Percentiles rank a stretch among this genome's conserved stretches.
phyloP scores from a whole-genome alignment of 345 rosid genomes.

The Ceriops decandra region DNA sequence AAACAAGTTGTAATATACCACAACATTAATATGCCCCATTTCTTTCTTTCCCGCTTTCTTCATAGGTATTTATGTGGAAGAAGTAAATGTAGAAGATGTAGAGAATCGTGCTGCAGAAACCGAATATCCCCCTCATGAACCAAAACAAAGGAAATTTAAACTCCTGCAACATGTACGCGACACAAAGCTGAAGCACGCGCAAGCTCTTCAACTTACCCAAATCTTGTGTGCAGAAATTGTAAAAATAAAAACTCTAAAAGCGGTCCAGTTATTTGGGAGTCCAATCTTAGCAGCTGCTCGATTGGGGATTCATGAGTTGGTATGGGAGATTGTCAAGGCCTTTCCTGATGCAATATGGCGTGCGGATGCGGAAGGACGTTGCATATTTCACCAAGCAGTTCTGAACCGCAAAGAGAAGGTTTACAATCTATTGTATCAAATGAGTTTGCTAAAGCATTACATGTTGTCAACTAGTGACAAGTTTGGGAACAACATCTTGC shows the following conservation, averaged over 20 bases:
- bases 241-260: background rate
- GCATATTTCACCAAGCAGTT: background rate
- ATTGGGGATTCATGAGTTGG: background rate
- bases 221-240: background rate
- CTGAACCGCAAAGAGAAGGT: too few relatives aligned
- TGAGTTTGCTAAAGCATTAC: too few relatives aligned
- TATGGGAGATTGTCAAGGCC: background rate
- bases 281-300: background rate
- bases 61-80: background rate
- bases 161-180: background rate
- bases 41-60: too few relatives aligned
- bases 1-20: too few relatives aligned
- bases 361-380: fast-evolving
- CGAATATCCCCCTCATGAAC: background rate
- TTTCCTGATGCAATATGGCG: background rate
- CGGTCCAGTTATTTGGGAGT: fast-evolving
- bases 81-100: background rate
- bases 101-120: background rate
- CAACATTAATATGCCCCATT: too few relatives aligned
- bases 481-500: background rate
- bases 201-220: background rate
- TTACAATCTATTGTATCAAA: background rate
- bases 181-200: background rate
- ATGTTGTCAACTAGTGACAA: background rate
- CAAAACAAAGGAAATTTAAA: background rate